phyloP scores from a whole-genome alignment of 1,139 yeast species.

The Suhomyces ambrosiae region DNA sequence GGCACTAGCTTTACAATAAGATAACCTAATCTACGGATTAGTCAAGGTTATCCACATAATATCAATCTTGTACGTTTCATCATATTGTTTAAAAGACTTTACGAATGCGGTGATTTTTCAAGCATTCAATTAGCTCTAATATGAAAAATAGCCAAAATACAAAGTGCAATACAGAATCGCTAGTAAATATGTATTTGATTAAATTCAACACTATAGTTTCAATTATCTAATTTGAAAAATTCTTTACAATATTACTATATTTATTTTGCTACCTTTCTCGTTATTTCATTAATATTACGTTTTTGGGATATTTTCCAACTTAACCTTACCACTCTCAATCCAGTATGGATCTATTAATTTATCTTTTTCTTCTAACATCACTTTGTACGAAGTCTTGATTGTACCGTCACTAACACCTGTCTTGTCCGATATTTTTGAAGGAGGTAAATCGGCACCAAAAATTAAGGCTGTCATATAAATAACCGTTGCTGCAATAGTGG shows the following conservation, averaged over 20 bases:
- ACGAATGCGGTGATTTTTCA: no score
- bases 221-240: no score
- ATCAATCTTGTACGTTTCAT: no score
- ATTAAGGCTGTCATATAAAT: slow-evolving; percentile 89
- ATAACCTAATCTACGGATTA: no score
- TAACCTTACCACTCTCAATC: slow-evolving; percentile 71
- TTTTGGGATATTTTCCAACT: slow-evolving; percentile 61
- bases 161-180: no score
- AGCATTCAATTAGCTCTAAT: no score
- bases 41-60: no score
- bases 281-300: slow-evolving; percentile 8
- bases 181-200: no score
- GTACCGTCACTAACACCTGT: slow-evolving; percentile 99
- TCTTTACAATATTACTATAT: neutral
- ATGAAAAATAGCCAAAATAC: no score
- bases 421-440: slow-evolving; percentile 83
- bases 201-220: no score
- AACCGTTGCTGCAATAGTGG: slow-evolving; percentile 96
- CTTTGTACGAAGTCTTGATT: slow-evolving; percentile 87
- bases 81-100: no score
- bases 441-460: slow-evolving; percentile 70
- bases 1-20: no score
- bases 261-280: neutral
- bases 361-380: slow-evolving; percentile 72
- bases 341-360: slow-evolving; percentile 79